Evolutionary conservation across 139 green algal genomes (phyloP).

Genomic region (Chlamydomonas applanata): DNA sequence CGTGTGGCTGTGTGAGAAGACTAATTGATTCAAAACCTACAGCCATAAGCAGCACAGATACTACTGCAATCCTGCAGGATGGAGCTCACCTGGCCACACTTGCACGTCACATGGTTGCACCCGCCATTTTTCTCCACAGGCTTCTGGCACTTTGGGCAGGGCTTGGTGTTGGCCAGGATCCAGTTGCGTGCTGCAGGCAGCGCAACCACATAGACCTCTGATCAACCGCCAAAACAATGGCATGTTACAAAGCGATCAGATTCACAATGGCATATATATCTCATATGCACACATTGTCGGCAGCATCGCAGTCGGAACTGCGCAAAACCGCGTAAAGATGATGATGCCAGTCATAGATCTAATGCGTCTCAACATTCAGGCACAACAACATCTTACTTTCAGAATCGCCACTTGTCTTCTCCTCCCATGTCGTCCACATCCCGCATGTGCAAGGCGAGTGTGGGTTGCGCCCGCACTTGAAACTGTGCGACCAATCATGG

Average conservation of each 20-base stretch:
- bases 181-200: constrained; percentile 40
- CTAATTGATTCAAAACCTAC: no score
- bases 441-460: constrained; percentile 87
- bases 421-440: constrained; percentile 75
- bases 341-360: not conserved
- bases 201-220: not conserved
- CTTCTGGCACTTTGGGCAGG: constrained; percentile 88
- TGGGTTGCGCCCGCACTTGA: constrained; percentile 72
- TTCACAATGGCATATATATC: not conserved
- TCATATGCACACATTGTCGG: not conserved
- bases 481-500: no score
- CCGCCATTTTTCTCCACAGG: constrained; percentile 92
- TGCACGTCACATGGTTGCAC: constrained; percentile 91
- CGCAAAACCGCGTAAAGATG: no score
- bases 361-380: not conserved
- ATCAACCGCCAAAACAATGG: no score
- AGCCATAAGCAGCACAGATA: no score
- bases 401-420: constrained; percentile 81
- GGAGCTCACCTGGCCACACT: constrained; percentile 67
- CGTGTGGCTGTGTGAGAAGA: no score
- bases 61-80: no score
- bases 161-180: constrained; percentile 83
- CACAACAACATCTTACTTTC: constrained; percentile 61
- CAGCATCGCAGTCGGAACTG: no score
- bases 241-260: no score